Percentiles rank a stretch among this genome's conserved stretches.
These are phyloP conservation scores for Tolypocladium album DNA, from an alignment of 2,329 filamentous ascomycete species.

Conservation along the genomic window DNA sequence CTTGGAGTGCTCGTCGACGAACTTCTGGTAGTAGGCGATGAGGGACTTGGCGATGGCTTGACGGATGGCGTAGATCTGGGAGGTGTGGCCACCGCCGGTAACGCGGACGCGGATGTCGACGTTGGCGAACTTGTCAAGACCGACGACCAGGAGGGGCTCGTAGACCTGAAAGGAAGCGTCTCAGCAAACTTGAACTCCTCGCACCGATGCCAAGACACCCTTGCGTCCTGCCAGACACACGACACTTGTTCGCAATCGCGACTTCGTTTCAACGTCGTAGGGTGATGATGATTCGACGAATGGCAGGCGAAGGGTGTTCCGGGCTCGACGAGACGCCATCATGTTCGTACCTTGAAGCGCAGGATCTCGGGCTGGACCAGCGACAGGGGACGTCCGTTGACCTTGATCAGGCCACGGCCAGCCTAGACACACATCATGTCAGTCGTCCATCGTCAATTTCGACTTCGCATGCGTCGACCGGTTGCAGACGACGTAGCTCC, in stretches of 20 bases:
- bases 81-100: conserved; percentile 93
- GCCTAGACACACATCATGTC: conserved; percentile 16
- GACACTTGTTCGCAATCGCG: background rate
- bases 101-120: conserved; percentile 98
- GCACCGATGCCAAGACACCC: background rate
- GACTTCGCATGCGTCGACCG: background rate
- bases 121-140: conserved; percentile 91
- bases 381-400: conserved; percentile 92
- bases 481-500: background rate
- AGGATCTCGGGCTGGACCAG: conserved; percentile 95
- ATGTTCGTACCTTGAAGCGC: conserved; percentile 74
- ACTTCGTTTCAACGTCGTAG: background rate
- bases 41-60: conserved; percentile 88
- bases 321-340: conserved; percentile 1
- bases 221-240: background rate
- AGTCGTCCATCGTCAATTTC: background rate
- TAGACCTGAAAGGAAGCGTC: conserved; percentile 57
- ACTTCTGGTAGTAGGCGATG: conserved; percentile 95
- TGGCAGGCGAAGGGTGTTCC: background rate
- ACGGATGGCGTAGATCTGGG: conserved; percentile 95
- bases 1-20: conserved; percentile 99
- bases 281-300: background rate
- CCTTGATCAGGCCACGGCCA: conserved; percentile 76
- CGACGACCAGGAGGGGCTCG: conserved; percentile 95
- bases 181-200: background rate